A percentile compares a stretch with the other conserved stretches of the same genome.
Conservation (phyloP, 2,329 filamentous ascomycete genomes). For the Diaporthe ilicicola region DNA sequence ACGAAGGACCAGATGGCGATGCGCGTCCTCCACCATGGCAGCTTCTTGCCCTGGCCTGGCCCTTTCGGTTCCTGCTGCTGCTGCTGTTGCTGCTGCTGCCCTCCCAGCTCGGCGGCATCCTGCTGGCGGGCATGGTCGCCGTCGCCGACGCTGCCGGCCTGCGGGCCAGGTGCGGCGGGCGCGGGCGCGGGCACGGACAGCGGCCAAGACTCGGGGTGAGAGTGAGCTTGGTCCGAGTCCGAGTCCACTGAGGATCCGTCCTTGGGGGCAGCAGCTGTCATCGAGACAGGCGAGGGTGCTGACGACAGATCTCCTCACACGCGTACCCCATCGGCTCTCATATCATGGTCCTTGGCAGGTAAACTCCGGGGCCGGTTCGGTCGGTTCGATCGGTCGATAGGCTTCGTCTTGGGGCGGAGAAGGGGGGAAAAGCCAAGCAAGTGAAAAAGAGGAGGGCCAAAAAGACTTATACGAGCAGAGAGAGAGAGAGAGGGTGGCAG, state of each 20-base stretch:
- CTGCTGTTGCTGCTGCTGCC: conserved; percentile 1
- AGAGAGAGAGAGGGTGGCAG: neutral
- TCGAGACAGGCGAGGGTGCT: conserved; percentile 12
- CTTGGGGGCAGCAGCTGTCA: conserved; percentile 26
- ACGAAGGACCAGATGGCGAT: conserved; percentile 18
- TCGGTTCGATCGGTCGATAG: neutral
- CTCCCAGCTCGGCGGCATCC: neutral
- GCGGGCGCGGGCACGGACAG: conserved; percentile 5
- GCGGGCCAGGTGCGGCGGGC: no score
- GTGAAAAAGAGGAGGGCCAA: neutral
- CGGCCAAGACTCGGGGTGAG: neutral
- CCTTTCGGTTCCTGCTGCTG: neutral
- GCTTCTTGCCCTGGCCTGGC: neutral
- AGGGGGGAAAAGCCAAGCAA: neutral
- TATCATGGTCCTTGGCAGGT: conserved; percentile 10
- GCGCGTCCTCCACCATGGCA: conserved; percentile 33
- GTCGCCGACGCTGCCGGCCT: conserved; percentile 1
- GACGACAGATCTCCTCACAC: conserved; percentile 23
- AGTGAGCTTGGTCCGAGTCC: neutral
- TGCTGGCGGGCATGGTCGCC: conserved; percentile 16
- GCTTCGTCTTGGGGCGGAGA: conserved; percentile 5
- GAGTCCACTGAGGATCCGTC: conserved; percentile 28
- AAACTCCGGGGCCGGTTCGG: neutral
- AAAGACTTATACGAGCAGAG: conserved; percentile 3
- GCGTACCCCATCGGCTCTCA: conserved; percentile 25